Percentiles rank a stretch among this genome's conserved stretches.
Evolutionary conservation across 306 rosid species (phyloP).

Genomic region (Prunus padus): DNA sequence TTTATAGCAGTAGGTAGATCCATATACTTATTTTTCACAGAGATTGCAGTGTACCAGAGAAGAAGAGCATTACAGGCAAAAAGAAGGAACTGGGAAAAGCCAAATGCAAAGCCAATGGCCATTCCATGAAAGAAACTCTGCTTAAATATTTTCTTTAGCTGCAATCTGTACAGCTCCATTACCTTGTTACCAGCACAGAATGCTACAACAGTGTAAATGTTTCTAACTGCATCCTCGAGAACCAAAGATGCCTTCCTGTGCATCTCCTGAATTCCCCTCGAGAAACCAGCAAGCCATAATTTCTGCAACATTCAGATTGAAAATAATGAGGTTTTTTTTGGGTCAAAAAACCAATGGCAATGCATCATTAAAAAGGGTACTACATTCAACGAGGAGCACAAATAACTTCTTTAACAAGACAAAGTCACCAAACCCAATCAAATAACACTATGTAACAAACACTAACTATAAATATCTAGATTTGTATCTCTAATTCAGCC

Average conservation of each 20-base stretch:
- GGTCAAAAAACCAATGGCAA: not conserved
- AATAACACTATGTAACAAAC: not conserved
- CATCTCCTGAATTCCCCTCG: constrained; percentile 99
- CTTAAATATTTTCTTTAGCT: constrained; percentile 82
- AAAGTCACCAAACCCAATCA: not conserved
- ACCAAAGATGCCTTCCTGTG: constrained; percentile 98
- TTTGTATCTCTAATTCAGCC: not conserved
- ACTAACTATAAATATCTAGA: not conserved
- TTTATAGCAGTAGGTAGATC: constrained; percentile 69
- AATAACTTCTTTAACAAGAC: not conserved
- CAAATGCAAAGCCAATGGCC: constrained; percentile 96
- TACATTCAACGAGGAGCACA: not conserved
- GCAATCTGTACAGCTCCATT: constrained; percentile 95
- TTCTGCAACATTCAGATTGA: constrained; percentile 61
- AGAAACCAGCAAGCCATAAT: constrained; percentile 99
- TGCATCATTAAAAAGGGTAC: not conserved
- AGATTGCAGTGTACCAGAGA: constrained; percentile 87
- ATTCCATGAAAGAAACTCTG: constrained; percentile 94
- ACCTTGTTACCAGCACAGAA: constrained; percentile 99
- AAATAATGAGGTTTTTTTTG: constrained; percentile 6
- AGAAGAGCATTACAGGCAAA: constrained; percentile 98
- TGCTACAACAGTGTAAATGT: constrained; percentile 98
- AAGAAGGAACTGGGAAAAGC: constrained; percentile 95
- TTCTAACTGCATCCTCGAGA: constrained; percentile 99
- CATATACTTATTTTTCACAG: constrained; percentile 40